A percentile compares a stretch with the other conserved stretches of the same genome.
Evolutionary conservation across 2,329 filamentous ascomycete species (phyloP).

Genomic region (Sporothrix luriei): DNA sequence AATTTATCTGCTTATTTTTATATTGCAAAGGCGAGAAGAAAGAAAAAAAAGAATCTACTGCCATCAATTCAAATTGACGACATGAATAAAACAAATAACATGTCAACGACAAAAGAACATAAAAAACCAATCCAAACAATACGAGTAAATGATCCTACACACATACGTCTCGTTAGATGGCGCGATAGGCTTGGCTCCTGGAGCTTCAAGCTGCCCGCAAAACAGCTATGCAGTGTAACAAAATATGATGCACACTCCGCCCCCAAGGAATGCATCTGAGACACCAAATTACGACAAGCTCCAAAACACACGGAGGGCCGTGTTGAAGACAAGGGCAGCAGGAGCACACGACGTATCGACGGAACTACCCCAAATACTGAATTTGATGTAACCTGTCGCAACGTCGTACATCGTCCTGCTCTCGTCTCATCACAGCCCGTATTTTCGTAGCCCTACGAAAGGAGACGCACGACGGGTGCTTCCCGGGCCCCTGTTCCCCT

Average conservation of each 20-base stretch:
- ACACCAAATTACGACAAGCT: neutral
- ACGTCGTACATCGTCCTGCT: neutral
- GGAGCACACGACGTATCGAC: neutral
- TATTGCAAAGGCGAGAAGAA: too few relatives aligned
- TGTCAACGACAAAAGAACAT: neutral
- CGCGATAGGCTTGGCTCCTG: neutral
- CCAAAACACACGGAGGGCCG: neutral
- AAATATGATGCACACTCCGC: neutral
- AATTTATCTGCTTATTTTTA: neutral
- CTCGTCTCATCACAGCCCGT: neutral
- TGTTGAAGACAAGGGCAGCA: neutral
- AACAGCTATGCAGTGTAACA: slow-evolving; percentile 15
- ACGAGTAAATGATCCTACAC: neutral
- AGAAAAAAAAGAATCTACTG: too few relatives aligned
- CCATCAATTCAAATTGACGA: too few relatives aligned
- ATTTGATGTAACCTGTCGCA: too few relatives aligned
- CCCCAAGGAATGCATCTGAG: slow-evolving; percentile 22
- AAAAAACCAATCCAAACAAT: neutral
- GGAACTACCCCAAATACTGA: slow-evolving; percentile 22
- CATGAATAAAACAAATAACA: neutral
- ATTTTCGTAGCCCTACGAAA: slow-evolving; percentile 20
- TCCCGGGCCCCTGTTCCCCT: neutral
- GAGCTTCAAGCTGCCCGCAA: neutral
- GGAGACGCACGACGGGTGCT: neutral
- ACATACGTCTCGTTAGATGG: neutral